Conservation (phyloP, 2,329 filamentous ascomycete genomes). For the Aureobasidium leucospermi region DNA sequence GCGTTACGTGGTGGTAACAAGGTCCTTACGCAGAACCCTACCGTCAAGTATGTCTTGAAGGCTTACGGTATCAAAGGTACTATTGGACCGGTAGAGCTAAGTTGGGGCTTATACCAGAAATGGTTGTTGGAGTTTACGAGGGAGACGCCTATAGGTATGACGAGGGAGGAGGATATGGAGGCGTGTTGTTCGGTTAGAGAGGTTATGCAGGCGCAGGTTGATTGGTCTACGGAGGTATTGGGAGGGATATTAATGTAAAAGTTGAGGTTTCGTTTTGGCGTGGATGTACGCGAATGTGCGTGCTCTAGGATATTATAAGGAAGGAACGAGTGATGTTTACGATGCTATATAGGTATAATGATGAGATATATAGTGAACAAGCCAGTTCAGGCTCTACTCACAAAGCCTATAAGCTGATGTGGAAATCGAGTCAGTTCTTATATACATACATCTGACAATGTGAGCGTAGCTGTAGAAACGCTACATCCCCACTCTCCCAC, state of each 20-base stretch:
- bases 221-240: neutral
- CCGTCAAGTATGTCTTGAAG: neutral
- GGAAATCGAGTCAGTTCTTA: too few species aligned
- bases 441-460: too few species aligned
- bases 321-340: too few species aligned
- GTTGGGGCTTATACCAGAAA: neutral
- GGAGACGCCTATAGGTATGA: neutral
- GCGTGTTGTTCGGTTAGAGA: neutral
- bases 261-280: neutral
- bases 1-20: neutral
- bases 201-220: conserved; percentile 6
- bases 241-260: neutral
- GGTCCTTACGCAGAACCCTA: neutral
- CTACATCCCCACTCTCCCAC: too few species aligned
- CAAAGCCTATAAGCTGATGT: too few species aligned
- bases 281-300: neutral
- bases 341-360: too few species aligned
- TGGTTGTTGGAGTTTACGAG: neutral
- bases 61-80: neutral
- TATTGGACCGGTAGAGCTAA: neutral
- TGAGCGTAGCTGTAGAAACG: too few species aligned
- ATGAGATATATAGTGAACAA: too few species aligned
- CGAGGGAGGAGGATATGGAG: neutral
- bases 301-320: too few species aligned
- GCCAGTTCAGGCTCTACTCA: too few species aligned